A percentile compares a stretch with the other conserved stretches of the same genome.
phyloP scores from a whole-genome alignment of 306 rosid species.

The Ormosia emarginata region DNA sequence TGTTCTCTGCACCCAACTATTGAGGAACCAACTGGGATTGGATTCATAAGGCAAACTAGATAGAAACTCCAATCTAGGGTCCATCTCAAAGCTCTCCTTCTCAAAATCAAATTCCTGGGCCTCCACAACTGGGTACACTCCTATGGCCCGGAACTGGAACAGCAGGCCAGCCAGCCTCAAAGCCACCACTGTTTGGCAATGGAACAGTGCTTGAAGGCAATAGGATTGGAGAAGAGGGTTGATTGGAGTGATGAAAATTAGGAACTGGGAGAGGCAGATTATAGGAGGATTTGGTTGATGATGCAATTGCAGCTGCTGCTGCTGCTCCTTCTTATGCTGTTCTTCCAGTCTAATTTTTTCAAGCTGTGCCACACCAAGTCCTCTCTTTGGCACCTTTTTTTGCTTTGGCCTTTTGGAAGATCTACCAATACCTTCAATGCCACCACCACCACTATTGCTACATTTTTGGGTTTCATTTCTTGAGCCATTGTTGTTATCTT shows the following conservation, averaged over 20 bases:
- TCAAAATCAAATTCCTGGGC: constrained; percentile 38
- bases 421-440: constrained; percentile 19
- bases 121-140: constrained; percentile 37
- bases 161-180: constrained; percentile 25
- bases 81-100: constrained; percentile 30
- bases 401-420: constrained; percentile 56
- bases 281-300: constrained; percentile 39
- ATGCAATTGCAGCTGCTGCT: background rate
- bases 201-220: constrained; percentile 34
- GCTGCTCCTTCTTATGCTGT: constrained; percentile 43
- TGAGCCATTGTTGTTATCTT: constrained; percentile 44
- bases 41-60: constrained; percentile 45
- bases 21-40: constrained; percentile 31
- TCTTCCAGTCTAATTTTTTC: constrained; percentile 76
- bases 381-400: constrained; percentile 80
- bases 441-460: constrained; percentile 22
- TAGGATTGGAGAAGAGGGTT: constrained; percentile 34
- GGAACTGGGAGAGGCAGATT: constrained; percentile 31
- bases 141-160: constrained; percentile 23
- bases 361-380: constrained; percentile 87
- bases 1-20: constrained; percentile 34
- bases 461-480: constrained; percentile 39
- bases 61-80: constrained; percentile 43
- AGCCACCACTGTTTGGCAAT: constrained; percentile 24
- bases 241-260: constrained; percentile 31